Percentiles rank a stretch among this genome's conserved stretches.
Evolutionary conservation across 805 yeast species (phyloP).

Genomic region (Wickerhamomyces alni): DNA sequence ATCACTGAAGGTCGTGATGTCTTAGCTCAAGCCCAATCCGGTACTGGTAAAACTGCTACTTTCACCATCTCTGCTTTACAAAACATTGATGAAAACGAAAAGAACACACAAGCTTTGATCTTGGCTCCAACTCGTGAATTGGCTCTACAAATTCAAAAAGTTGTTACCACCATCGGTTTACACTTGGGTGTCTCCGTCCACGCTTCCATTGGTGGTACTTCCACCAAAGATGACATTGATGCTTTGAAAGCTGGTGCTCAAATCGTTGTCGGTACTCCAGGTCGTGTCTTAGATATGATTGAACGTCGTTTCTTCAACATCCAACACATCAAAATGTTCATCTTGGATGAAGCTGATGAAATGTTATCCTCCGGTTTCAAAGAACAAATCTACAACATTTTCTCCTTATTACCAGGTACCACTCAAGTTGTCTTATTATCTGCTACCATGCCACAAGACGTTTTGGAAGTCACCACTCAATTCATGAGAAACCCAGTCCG

Average conservation of each 20-base stretch:
- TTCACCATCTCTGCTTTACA: slow-evolving; percentile 81
- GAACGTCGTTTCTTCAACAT: slow-evolving; percentile 81
- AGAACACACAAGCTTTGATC: slow-evolving; percentile 86
- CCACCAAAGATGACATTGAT: slow-evolving; percentile 80
- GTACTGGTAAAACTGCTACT: slow-evolving; percentile 99
- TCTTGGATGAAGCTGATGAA: slow-evolving; percentile 98
- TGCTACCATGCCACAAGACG: slow-evolving; percentile 93
- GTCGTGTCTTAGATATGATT: slow-evolving; percentile 95
- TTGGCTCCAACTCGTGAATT: slow-evolving; percentile 97
- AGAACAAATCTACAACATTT: slow-evolving; percentile 92
- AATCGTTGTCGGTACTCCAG: slow-evolving; percentile 96
- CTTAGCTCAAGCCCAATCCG: slow-evolving; percentile 98
- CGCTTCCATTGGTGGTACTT: slow-evolving; percentile 97
- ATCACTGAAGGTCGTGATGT: slow-evolving; percentile 93
- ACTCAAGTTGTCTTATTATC: slow-evolving; percentile 93
- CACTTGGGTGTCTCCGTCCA: slow-evolving; percentile 89
- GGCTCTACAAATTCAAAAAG: slow-evolving; percentile 93
- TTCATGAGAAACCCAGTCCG: slow-evolving; percentile 94
- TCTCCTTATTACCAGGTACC: slow-evolving; percentile 77
- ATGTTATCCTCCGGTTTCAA: slow-evolving; percentile 89
- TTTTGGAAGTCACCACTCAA: slow-evolving; percentile 82
- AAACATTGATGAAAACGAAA: slow-evolving; percentile 64
- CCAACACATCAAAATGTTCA: slow-evolving; percentile 84
- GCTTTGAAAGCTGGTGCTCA: slow-evolving; percentile 84
- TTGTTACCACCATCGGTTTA: slow-evolving; percentile 82